A percentile compares a stretch with the other conserved stretches of the same genome.
These are phyloP conservation scores for Leccinum solheimii DNA, from an alignment of 1,284 basidiomycete genomes.

Conservation along the genomic window DNA sequence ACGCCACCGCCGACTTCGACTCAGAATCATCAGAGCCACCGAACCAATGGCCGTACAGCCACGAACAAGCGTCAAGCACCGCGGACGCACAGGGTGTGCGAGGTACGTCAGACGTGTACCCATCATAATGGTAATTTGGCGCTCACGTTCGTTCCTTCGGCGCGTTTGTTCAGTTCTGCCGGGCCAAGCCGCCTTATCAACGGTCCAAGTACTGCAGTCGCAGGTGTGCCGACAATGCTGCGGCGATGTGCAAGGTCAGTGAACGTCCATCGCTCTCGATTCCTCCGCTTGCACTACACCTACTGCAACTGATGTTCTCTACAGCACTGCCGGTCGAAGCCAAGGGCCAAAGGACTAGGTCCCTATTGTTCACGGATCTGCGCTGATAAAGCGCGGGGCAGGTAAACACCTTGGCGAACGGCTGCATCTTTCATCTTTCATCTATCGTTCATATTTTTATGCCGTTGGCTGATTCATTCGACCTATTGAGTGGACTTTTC, in stretches of 20 bases:
- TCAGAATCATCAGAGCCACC: conserved; percentile 4
- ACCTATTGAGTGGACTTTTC: not conserved
- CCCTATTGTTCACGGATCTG: conserved; percentile 26
- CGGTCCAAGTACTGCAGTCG: conserved; percentile 56
- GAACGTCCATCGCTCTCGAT: not conserved
- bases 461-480: conserved; percentile 9
- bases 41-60: not conserved
- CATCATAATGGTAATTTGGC: not conserved
- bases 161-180: conserved; percentile 46
- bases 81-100: conserved; percentile 21
- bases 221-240: conserved; percentile 52
- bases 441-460: not conserved
- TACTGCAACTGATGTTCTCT: not conserved
- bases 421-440: not conserved
- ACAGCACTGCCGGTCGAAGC: conserved; percentile 22
- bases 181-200: conserved; percentile 50
- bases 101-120: conserved; percentile 18
- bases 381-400: conserved; percentile 20
- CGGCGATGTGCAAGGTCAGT: conserved; percentile 30
- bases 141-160: not conserved
- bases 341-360: conserved; percentile 11
- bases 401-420: conserved; percentile 1
- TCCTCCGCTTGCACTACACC: not conserved
- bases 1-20: conserved; percentile 2
- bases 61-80: conserved; percentile 16